A percentile compares a stretch with the other conserved stretches of the same genome.
Conservation (phyloP, 2,329 filamentous ascomycete genomes). For the Neodidymelliopsis sp. region DNA sequence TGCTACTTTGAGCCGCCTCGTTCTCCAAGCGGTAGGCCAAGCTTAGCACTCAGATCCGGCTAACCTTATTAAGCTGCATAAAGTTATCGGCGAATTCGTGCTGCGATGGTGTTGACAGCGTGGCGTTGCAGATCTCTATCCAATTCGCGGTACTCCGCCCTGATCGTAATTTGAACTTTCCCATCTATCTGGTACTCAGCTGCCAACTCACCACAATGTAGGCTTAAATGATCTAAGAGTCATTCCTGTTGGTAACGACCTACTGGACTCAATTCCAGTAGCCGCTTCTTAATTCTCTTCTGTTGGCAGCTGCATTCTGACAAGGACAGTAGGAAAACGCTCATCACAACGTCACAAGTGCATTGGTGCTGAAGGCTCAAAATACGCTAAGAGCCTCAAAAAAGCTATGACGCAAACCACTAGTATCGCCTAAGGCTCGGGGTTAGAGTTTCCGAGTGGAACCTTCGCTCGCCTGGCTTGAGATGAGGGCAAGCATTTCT, state of each 20-base stretch:
- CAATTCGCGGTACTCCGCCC: background rate
- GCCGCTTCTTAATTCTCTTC: too few relatives aligned
- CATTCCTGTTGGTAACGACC: too few relatives aligned
- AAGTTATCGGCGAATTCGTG: background rate
- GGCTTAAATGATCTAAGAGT: too few relatives aligned
- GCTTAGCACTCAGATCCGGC: background rate
- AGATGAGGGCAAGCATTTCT: slow-evolving; percentile 2
- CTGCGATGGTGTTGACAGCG: background rate
- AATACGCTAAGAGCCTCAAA: background rate
- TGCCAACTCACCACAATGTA: background rate
- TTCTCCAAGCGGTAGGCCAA: background rate
- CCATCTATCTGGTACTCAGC: background rate
- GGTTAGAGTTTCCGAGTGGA: background rate
- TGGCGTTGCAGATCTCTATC: slow-evolving; percentile 5
- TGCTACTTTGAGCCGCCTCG: slow-evolving; percentile 6
- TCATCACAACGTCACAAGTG: background rate
- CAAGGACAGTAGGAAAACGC: background rate
- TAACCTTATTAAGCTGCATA: background rate
- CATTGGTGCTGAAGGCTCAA: background rate
- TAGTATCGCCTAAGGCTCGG: background rate
- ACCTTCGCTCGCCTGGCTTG: background rate
- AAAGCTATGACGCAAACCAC: background rate
- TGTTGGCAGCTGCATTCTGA: too few relatives aligned
- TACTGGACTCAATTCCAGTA: too few relatives aligned
- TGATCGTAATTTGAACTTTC: slow-evolving; percentile 10